phyloP scores from a whole-genome alignment of 371 early-diverging fungal genomes.

The Mortierella sp. region DNA sequence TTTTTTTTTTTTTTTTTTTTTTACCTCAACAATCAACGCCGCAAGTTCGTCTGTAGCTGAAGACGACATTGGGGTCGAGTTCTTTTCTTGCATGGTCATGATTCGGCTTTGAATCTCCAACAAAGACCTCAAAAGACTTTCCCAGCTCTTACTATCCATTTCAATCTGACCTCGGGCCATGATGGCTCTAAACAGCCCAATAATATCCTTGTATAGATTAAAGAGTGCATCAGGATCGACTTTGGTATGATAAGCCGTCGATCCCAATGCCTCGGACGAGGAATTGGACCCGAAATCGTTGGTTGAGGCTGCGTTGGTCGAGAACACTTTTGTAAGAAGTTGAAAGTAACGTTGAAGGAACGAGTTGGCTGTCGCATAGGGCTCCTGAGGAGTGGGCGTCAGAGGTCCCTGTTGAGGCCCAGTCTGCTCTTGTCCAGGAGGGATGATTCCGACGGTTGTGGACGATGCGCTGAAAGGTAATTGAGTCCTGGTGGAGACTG shows the following conservation, averaged over 20 bases:
- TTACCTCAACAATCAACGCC: constrained; percentile 67
- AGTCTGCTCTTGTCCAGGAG: neutral
- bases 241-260: constrained; percentile 36
- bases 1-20: neutral
- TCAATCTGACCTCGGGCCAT: constrained; percentile 67
- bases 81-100: constrained; percentile 62
- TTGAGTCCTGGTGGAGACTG: constrained; percentile 49
- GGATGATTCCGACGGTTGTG: constrained; percentile 30
- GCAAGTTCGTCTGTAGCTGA: constrained; percentile 65
- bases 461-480: constrained; percentile 17
- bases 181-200: constrained; percentile 70
- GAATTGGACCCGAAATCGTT: constrained; percentile 36
- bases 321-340: constrained; percentile 66
- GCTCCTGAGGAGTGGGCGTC: constrained; percentile 16
- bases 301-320: constrained; percentile 26
- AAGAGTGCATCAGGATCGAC: constrained; percentile 63
- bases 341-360: constrained; percentile 69
- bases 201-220: constrained; percentile 65
- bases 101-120: constrained; percentile 66
- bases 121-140: constrained; percentile 58
- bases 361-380: constrained; percentile 59
- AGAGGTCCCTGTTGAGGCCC: constrained; percentile 35
- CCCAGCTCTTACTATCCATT: constrained; percentile 72
- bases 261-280: constrained; percentile 38
- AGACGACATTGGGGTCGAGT: constrained; percentile 58